Base-by-base conservation (phyloP, 345 rosid genomes). In the Lepidium africanum region DNA sequence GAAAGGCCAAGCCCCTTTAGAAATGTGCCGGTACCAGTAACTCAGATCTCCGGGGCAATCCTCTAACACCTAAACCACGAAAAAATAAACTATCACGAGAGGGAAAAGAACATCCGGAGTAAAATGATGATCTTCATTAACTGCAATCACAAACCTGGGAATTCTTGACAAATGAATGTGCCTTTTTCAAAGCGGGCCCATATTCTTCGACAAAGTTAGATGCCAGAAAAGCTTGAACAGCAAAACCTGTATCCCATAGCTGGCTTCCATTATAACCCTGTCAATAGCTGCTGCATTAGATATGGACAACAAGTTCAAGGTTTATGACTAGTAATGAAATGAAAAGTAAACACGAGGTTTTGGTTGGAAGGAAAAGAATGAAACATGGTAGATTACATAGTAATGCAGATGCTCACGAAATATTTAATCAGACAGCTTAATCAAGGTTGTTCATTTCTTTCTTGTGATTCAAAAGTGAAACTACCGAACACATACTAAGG, bases 251-350 rank as follows among this genome's bases (percentile, higher is more conserved):
- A 77, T 94, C 97, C 99, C 99, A 94, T 37, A 86, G 80, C 81
- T 91, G 99, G 80, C 97, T 87, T 76, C 99, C 99, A 74, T 94
- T 91, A 59, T 91, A 91, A 76, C 97, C 96, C 99, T 94, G 88
- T 78, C 78, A 75, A 75, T 62, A 63, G 40, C 59, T 56, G 59
- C 70, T 62, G 65, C 59, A 48, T 75, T 62, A 68, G 78, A 75
- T 61, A 38, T 32, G 73, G 58, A 53, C 55, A 27, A 67, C 69
- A 61, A 13, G 58, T 54, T 67, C 50, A 67, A 60, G 53, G 38
- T 53, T 36, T 52, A 45, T 15, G 14, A 21, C 54, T 74, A 61
- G 51, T 27, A 13, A 50, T 8, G 48, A 21, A 51, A 49, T 25
- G 35, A 13, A 45, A 25, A 33, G n/a, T 2, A 7, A 30, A 73